Percentiles rank a stretch among this genome's conserved stretches.
Conservation (phyloP, 176 grass and related monocot species). For the Ensete ventricosum region DNA sequence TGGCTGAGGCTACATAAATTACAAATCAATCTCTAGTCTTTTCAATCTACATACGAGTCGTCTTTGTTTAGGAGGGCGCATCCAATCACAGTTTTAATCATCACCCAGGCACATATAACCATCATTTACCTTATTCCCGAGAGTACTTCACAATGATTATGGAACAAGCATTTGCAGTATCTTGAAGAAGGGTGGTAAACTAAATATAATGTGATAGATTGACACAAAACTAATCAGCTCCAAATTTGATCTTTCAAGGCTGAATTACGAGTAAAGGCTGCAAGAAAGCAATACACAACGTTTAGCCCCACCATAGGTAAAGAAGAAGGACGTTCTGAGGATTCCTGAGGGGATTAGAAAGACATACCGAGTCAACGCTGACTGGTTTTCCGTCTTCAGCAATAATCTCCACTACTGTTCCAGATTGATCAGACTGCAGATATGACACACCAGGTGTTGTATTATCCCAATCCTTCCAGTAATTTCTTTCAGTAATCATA, state of each 20-base stretch:
- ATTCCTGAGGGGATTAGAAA: background rate
- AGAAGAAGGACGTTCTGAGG: background rate
- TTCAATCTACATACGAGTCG: too few species aligned
- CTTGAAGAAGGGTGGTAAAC: too few species aligned
- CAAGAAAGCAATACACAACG: background rate
- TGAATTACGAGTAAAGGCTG: slow-evolving; percentile 19
- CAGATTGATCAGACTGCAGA: slow-evolving; percentile 33
- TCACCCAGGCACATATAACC: too few species aligned
- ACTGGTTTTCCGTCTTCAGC: slow-evolving; percentile 37
- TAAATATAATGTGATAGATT: too few species aligned
- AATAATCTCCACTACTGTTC: slow-evolving; percentile 38
- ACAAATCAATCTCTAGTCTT: too few species aligned
- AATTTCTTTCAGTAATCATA: background rate
- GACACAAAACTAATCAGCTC: too few species aligned
- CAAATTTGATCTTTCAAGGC: background rate
- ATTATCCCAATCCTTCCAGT: background rate
- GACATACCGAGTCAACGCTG: slow-evolving; percentile 27
- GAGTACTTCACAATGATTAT: too few species aligned
- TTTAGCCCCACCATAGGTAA: background rate
- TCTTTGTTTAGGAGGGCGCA: too few species aligned
- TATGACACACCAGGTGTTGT: background rate
- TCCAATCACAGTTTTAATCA: too few species aligned
- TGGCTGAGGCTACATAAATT: too few species aligned
- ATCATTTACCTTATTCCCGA: too few species aligned
- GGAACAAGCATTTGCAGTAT: too few species aligned